Evolutionary conservation across 1,139 yeast genomes (phyloP), one percentile per base, ranked within the genome.

Genomic region (Yamadazyma diddensiae): DNA sequence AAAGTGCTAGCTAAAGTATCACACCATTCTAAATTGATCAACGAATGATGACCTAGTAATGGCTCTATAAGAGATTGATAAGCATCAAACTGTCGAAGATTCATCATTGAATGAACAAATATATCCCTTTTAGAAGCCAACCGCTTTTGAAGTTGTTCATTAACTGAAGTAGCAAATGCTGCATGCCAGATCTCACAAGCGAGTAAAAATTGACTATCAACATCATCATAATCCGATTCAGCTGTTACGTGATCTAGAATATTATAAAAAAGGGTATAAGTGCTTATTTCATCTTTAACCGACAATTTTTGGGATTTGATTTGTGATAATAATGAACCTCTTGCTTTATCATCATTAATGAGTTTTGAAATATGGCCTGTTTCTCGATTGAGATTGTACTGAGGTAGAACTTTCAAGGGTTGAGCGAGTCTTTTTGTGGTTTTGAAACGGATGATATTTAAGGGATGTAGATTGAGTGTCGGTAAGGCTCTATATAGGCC

Each of bases 161-260:
- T 24, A 3, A 20, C 26, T n/a, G 21, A 27, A 16, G 33, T 23
- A 15, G 26, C n/a, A 14, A 37, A 37, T 3, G 45, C 37, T 7
- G 33, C 28, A 10, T 32, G 33, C 62, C 63, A 57, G n/a, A 55
- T 43, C 13, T 44, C 45, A 33, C 54, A 45, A 6, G 54, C 32
- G 14, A 54, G 37, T 3, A 39, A 41, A 15, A 53, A 32, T 2
- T 47, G 32, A 3, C 33, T n/a, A n/a, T n/a, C n/a, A n/a, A n/a
- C n/a, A n/a, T n/a, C n/a, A n/a, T n/a, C n/a, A n/a, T n/a, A n/a
- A n/a, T n/a, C n/a, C n/a, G n/a, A n/a, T n/a, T n/a, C n/a, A n/a
- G n/a, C n/a, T n/a, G n/a, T n/a, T n/a, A n/a, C n/a, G n/a, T n/a
- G n/a, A n/a, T n/a, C n/a, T n/a, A n/a, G n/a, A n/a, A n/a, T n/a